Base-by-base conservation (phyloP, 192 early-diverging fungal species). In the Gigaspora rosea region DNA sequence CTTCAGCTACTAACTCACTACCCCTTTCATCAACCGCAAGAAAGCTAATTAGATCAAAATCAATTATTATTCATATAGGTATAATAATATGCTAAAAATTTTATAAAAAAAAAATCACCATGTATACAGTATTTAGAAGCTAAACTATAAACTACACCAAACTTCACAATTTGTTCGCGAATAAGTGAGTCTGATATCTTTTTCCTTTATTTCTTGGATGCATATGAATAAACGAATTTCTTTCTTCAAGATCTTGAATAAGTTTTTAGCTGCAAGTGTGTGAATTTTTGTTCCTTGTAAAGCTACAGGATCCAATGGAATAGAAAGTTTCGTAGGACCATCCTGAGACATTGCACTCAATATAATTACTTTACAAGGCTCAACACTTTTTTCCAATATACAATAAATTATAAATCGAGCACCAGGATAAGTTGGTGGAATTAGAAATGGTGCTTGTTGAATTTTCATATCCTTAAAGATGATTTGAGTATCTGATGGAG, bases 111-210 rank as follows among this genome's bases (percentile, higher is more conserved):
- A n/a, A 35, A 75, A 0, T 63, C 33, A 75, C 73, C 73, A 65
- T 35, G 75, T 76, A 67, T 67, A n/a, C n/a, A n/a, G n/a, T n/a
- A 66, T 67, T 41, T 64, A 8, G 75, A 66, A 10, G 22, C 32
- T 11, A 75, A 18, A 75, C 32, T 75, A 35, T 35, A 62, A 32
- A 8, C 35, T 22, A 49, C 50, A 16, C 61, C 73, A 11, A 64
- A 52, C 0, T 52, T 50, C 20, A 76, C 4, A 76, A 76, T 66
- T 16, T 64, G 27, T 0, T 67, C 49, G 35, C 47, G 62, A 50
- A 66, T 27, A 8, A 54, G 12, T 27, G 27, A 27, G 27, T 27
- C 1, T 27, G 27, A 1, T 27, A 27, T n/a, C n/a, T n/a, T n/a
- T n/a, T n/a, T n/a, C n/a, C n/a, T n/a, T n/a, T 27, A 27, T 27